Evolutionary conservation across 805 yeast species (phyloP).

Genomic region (Yarrowia porcina): DNA sequence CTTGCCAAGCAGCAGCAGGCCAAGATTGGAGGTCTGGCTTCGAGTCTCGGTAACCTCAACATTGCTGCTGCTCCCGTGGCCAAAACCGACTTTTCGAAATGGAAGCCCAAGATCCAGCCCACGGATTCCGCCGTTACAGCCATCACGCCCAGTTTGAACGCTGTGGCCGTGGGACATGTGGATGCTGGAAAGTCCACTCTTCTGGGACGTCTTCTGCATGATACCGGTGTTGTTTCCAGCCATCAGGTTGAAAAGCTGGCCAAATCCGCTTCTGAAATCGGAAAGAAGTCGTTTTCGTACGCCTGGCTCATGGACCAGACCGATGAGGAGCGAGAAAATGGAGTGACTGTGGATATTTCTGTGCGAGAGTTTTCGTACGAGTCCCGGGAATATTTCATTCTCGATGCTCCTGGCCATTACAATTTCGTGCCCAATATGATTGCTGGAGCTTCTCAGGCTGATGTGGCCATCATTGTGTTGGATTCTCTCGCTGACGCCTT

Average conservation of each 20-base stretch:
- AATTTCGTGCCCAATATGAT: slow-evolving; percentile 86
- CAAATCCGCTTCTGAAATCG: slow-evolving; percentile 61
- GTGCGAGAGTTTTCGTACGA: slow-evolving; percentile 62
- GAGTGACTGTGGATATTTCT: slow-evolving; percentile 76
- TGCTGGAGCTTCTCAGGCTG: slow-evolving; percentile 78
- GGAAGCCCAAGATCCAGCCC: slow-evolving; percentile 24
- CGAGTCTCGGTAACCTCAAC: not conserved
- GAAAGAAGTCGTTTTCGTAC: slow-evolving; percentile 75
- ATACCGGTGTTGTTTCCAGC: slow-evolving; percentile 62
- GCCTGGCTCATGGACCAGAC: slow-evolving; percentile 89
- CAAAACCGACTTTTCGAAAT: slow-evolving; percentile 21
- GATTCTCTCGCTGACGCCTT: slow-evolving; percentile 66
- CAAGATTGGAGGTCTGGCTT: slow-evolving; percentile 6
- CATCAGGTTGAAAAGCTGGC: slow-evolving; percentile 60
- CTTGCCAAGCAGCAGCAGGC: slow-evolving; percentile 50
- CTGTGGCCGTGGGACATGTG: slow-evolving; percentile 81
- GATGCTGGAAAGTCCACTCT: slow-evolving; percentile 83
- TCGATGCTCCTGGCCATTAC: slow-evolving; percentile 82
- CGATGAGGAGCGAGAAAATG: slow-evolving; percentile 66
- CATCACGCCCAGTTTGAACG: slow-evolving; percentile 57
- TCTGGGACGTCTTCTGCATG: slow-evolving; percentile 69
- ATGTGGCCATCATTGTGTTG: slow-evolving; percentile 66
- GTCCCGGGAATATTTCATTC: slow-evolving; percentile 56
- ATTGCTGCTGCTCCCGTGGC: not conserved
- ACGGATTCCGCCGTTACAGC: slow-evolving; percentile 20